Conservation (phyloP, 257 asterid species). For the Solanum chmielewskii region DNA sequence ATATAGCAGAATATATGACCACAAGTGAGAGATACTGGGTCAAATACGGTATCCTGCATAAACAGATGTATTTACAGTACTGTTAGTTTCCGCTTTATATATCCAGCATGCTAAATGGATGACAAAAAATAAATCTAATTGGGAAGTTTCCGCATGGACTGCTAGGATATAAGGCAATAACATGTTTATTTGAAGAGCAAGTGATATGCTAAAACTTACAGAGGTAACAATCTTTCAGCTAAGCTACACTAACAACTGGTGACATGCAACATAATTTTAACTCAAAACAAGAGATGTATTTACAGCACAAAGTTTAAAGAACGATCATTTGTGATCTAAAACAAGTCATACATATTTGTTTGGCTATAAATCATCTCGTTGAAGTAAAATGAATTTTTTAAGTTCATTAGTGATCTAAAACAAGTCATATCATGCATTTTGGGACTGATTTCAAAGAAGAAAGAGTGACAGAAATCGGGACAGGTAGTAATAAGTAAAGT, state of each 20-base stretch:
- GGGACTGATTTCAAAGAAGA: background rate
- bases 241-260: background rate
- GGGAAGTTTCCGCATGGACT: background rate
- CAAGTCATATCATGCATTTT: background rate
- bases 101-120: background rate
- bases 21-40: constrained; percentile 74
- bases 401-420: background rate
- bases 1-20: constrained; percentile 87
- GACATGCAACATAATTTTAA: background rate
- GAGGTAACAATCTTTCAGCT: background rate
- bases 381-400: background rate
- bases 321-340: background rate
- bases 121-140: background rate
- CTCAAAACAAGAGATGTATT: background rate
- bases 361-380: background rate
- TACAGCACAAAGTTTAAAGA: background rate
- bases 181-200: background rate
- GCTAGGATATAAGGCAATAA: background rate
- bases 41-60: constrained; percentile 76
- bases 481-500: too few species aligned
- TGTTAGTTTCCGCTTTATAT: background rate
- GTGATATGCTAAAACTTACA: background rate
- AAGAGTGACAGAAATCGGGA: background rate
- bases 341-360: background rate
- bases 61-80: background rate